Base-by-base conservation (phyloP, 176 grass and related monocot genomes). In the Musa troglodytarum region DNA sequence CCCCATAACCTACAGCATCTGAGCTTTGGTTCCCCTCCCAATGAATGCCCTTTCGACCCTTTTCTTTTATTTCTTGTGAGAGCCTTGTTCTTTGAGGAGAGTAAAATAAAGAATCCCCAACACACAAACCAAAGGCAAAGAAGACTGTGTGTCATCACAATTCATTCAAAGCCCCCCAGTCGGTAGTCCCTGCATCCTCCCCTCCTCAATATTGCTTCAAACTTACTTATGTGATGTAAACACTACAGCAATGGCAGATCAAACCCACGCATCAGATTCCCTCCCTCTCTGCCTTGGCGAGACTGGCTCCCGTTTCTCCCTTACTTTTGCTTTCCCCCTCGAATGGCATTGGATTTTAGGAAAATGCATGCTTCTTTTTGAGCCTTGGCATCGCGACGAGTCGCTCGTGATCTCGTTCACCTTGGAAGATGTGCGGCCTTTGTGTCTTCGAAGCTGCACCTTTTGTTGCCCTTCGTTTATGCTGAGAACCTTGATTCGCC, bases 51-150 rank as follows among this genome's bases (percentile, higher is more conserved):
- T 67, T 23, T 17, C 65, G 51, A 71, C 50, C 58, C 8, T 11
- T 21, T 61, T 22, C 22, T 53, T 1, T 61, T 21, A 74, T 28
- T 76, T 51, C 0, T 34, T 34, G 29, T 34, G 29, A 50, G 29
- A 49, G 7, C 63, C 29, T 20, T 81, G 65, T 2, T 25, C 81
- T 71, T 90, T 52, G 87, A 81, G 62, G 26, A 81, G 1, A 19
- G 85, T 90, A 80, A 92, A 88, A 63, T 82, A 81, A 58, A 51
- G 59, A 72, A 70, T 77, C 77, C 58, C 81, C 80, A 88, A 21
- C 86, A 81, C 87, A 90, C 85, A 86, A 88, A 81, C 88, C 85
- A 85, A 84, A 76, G 57, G 71, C 4, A 79, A 72, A 82, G 63
- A 72, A 82, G 63, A 53, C 86, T 19, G 70, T 50, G 66, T 11